Base-by-base conservation (phyloP, 2,329 filamentous ascomycete genomes). In the Trichoderma breve region DNA sequence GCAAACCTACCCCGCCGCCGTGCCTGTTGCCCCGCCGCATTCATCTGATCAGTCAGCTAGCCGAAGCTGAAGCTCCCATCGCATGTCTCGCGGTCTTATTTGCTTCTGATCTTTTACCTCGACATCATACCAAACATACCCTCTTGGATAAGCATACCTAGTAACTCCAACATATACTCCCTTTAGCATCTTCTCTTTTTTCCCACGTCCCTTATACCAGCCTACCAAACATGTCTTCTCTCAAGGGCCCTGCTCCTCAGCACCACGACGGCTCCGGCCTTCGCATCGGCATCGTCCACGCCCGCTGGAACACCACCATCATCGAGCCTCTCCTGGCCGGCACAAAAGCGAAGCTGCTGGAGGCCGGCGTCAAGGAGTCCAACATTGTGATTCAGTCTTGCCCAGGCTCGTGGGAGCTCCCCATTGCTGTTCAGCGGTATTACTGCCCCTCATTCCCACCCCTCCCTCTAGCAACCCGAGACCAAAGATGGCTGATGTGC, bases 241-340 rank as follows among this genome's bases (percentile, higher is more conserved):
- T 86, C 81, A 90, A 89, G 78, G 87, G 86, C 72, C 87, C 87
- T n/a, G 83, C 84, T 74, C 83, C 84, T 69, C 83, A 90, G 80
- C 84, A 87, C 76, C 86, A 89, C 82, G 86, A 91, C 80, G 92
- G 93, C 81, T 89, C 89, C 78, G 86, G 85, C 78, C 89, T 99
- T 75, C 93, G 96, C 80, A 91, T 99, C 80, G 95, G 93, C 80
- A 98, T 99, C 80, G 89, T 99, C 72, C 96, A 98, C 84, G 95
- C 95, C 72, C 91, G 96, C 78, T 99, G 96, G 96, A 99, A 99
- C 85, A 87, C 87, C 75, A 88, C 87, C 76, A 93, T 99, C 80
- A 97, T 98, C 82, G 90, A 93, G 72, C 90, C 94, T 68, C 90
- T 99, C 71, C 87, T 99, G 73, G 86, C 88, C 67, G 96, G 96